A percentile compares a stretch with the other conserved stretches of the same genome.
Conservation (phyloP, 805 yeast species). For the Wickerhamiella cacticola region DNA sequence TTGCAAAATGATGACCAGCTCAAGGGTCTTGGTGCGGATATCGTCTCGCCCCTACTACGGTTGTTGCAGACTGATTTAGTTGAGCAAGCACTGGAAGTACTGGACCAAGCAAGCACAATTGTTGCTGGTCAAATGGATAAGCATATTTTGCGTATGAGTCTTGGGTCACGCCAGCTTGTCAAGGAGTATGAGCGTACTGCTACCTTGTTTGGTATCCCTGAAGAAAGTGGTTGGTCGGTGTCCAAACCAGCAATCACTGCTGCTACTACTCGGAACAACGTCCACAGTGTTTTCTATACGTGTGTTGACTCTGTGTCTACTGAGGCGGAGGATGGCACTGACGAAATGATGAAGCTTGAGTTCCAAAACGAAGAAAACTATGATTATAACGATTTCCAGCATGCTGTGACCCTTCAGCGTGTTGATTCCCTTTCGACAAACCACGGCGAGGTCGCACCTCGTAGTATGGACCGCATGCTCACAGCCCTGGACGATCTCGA, state of each 20-base stretch:
- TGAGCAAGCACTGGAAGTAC: conserved; percentile 74
- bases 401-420: not conserved
- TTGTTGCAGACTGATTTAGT: conserved; percentile 74
- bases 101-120: conserved; percentile 74
- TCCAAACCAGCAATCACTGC: conserved; percentile 92
- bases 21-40: conserved; percentile 85
- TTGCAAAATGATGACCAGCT: conserved; percentile 58
- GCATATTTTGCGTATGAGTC: conserved; percentile 80
- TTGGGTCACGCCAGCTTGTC: conserved; percentile 67
- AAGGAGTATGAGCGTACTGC: conserved; percentile 78
- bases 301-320: conserved; percentile 37
- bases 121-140: conserved; percentile 85
- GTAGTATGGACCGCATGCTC: conserved; percentile 23
- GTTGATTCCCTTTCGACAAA: conserved; percentile 11
- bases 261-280: conserved; percentile 78
- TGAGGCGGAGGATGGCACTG: conserved; percentile 25
- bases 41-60: conserved; percentile 79
- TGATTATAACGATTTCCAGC: conserved; percentile 10
- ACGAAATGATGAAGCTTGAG: conserved; percentile 20
- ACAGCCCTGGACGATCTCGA: conserved; percentile 24
- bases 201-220: conserved; percentile 88
- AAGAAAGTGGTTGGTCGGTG: conserved; percentile 92
- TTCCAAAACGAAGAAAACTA: conserved; percentile 31
- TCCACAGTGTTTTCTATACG: conserved; percentile 87
- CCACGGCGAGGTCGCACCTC: conserved; percentile 14